Evolutionary conservation across 768 basidiomycete species (phyloP).

Genomic region (Suillus spraguei): DNA sequence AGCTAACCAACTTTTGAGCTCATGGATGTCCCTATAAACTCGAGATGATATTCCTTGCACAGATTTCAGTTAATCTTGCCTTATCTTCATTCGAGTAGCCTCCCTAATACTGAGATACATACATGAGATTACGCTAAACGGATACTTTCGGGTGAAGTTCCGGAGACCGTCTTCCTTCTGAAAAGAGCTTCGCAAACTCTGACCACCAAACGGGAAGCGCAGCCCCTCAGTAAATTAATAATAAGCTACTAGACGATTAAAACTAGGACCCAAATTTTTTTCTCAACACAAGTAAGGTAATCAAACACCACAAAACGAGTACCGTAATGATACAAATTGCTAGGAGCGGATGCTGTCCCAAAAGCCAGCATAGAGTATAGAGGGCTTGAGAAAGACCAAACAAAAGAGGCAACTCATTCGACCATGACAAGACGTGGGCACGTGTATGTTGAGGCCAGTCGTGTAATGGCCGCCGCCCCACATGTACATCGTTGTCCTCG

Average conservation of each 20-base stretch:
- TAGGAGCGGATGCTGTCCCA: not conserved
- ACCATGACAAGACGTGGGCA: constrained; percentile 1
- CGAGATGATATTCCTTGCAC: not conserved
- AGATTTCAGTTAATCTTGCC: not conserved
- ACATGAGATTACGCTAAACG: too few species aligned
- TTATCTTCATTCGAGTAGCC: not conserved
- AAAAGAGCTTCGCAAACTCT: not conserved
- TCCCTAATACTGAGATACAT: not conserved
- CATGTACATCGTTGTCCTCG: not conserved
- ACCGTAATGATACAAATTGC: not conserved
- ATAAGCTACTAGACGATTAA: not conserved
- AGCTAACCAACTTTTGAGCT: not conserved
- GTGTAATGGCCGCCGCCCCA: not conserved
- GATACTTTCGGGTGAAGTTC: not conserved
- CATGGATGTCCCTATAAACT: not conserved
- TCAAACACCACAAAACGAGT: not conserved
- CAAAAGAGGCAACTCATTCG: not conserved
- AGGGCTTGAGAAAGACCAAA: not conserved
- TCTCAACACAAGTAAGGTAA: not conserved
- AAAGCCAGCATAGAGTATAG: not conserved
- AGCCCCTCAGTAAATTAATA: not conserved
- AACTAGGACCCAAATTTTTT: not conserved
- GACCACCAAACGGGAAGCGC: not conserved
- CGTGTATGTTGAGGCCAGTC: not conserved
- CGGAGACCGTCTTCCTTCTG: not conserved